phyloP scores from a whole-genome alignment of 495 filamentous ascomycete species.

The Clavariopsis aquatica region DNA sequence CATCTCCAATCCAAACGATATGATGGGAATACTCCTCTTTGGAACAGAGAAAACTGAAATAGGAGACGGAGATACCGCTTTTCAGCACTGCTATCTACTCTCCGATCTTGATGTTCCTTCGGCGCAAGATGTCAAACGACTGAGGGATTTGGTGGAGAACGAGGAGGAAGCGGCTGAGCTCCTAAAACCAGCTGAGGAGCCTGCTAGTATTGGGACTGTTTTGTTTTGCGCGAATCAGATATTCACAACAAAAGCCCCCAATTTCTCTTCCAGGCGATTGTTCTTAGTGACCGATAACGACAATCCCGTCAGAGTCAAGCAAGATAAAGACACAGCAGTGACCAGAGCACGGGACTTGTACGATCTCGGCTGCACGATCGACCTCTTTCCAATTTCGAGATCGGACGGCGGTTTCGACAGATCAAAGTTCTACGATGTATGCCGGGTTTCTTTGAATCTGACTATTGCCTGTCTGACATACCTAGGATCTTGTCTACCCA shows the following conservation, averaged over 20 bases:
- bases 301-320: slow-evolving; percentile 73
- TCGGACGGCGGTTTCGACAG: slow-evolving; percentile 76
- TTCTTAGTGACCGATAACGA: slow-evolving; percentile 98
- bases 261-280: slow-evolving; percentile 85
- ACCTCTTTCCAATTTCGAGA: slow-evolving; percentile 87
- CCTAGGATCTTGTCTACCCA: slow-evolving; percentile 44
- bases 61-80: slow-evolving; percentile 65
- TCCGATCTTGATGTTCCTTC: slow-evolving; percentile 85
- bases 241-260: slow-evolving; percentile 91
- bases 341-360: slow-evolving; percentile 93
- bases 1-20: slow-evolving; percentile 92
- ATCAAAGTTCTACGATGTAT: slow-evolving; percentile 81
- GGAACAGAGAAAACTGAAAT: slow-evolving; percentile 87
- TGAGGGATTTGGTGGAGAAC: slow-evolving; percentile 74
- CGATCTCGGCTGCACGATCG: slow-evolving; percentile 88
- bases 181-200: slow-evolving; percentile 63
- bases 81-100: slow-evolving; percentile 91
- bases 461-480: background rate
- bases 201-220: slow-evolving; percentile 81
- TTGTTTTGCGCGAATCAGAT: slow-evolving; percentile 95
- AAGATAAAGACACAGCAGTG: slow-evolving; percentile 69
- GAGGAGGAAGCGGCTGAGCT: slow-evolving; percentile 64
- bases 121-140: slow-evolving; percentile 78
- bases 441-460: background rate
- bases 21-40: slow-evolving; percentile 97